phyloP scores from a whole-genome alignment of 2,329 filamentous ascomycete species.

The Aureobasidium lini region DNA sequence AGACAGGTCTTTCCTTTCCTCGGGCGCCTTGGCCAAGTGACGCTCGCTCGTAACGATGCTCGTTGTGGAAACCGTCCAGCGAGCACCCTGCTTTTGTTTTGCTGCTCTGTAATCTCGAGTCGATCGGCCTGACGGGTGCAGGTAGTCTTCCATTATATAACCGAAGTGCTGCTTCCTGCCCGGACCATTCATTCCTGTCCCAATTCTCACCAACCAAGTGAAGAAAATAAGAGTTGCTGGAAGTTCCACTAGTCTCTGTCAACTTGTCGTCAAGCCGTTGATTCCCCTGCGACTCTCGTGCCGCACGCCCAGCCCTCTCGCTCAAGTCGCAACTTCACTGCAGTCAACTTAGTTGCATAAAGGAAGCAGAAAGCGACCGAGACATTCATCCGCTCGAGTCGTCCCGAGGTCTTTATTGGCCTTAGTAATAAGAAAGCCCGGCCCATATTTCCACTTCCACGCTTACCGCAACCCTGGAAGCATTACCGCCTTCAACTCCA shows the following conservation, averaged over 20 bases:
- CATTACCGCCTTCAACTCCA: constrained; percentile 37
- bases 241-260: constrained; percentile 3
- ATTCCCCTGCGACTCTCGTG: background rate
- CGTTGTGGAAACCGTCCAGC: background rate
- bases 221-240: background rate
- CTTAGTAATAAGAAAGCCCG: too few species aligned
- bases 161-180: background rate
- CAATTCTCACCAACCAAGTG: background rate
- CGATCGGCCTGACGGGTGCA: constrained; percentile 1
- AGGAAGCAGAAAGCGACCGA: too few species aligned
- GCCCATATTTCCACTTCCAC: background rate
- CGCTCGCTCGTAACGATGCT: background rate
- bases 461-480: constrained; percentile 34
- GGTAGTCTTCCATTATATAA: background rate
- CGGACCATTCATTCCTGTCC: background rate
- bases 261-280: background rate
- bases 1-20: background rate
- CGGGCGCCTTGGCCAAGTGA: constrained; percentile 2
- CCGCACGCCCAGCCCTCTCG: background rate
- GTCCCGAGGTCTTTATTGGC: too few species aligned
- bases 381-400: too few species aligned
- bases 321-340: background rate
- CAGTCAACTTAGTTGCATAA: too few species aligned
- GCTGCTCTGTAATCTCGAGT: constrained; percentile 11
- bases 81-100: constrained; percentile 8